A percentile compares a stretch with the other conserved stretches of the same genome.
These are phyloP conservation scores for Starmerella roubikii DNA, from an alignment of 805 yeast species.

Conservation along the genomic window DNA sequence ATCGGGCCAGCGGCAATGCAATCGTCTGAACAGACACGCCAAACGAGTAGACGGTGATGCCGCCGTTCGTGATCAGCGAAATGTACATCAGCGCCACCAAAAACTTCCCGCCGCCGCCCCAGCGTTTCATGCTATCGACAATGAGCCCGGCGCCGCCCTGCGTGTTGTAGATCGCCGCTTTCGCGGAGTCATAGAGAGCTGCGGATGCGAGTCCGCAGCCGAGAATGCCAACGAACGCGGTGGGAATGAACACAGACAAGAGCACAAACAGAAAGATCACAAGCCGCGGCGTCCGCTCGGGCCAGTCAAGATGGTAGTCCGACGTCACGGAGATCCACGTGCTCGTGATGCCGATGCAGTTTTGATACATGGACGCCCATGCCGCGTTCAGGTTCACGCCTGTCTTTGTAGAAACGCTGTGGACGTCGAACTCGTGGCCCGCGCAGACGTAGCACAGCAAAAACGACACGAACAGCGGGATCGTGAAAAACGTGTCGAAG, in stretches of 20 bases:
- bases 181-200: conserved; percentile 38
- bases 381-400: conserved; percentile 36
- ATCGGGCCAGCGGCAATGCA: conserved; percentile 35
- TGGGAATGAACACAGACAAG: conserved; percentile 53
- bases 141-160: conserved; percentile 69
- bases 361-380: conserved; percentile 56
- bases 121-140: conserved; percentile 47
- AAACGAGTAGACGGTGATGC: conserved; percentile 67
- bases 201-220: conserved; percentile 59
- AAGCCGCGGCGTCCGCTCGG: conserved; percentile 48
- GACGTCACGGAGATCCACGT: conserved; percentile 85
- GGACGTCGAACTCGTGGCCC: conserved; percentile 25
- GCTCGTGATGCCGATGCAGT: conserved; percentile 63
- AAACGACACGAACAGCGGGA: conserved; percentile 58
- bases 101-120: conserved; percentile 72
- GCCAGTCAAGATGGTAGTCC: conserved; percentile 71
- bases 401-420: conserved; percentile 31
- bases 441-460: conserved; percentile 47
- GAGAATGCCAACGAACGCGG: conserved; percentile 60
- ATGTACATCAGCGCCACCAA: conserved; percentile 54
- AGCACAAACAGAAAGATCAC: conserved; percentile 49
- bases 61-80: conserved; percentile 69
- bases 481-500: conserved; percentile 53
- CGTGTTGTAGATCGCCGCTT: conserved; percentile 36
- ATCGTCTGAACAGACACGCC: conserved; percentile 62